Base-by-base conservation (phyloP, 768 basidiomycete species). In the Boletus bicolor region DNA sequence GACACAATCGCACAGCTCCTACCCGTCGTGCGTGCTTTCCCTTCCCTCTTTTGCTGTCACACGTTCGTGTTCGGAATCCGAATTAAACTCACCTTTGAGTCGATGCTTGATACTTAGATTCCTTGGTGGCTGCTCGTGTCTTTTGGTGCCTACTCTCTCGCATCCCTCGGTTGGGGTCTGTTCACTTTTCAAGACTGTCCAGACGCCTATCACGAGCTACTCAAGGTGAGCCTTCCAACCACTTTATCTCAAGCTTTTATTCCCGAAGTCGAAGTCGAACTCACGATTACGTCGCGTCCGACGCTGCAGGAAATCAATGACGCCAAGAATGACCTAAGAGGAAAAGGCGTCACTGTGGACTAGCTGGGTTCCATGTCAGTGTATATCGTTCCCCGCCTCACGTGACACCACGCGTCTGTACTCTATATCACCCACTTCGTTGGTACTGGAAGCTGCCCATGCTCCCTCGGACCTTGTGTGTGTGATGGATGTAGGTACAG, bases 81-180 rank as follows among this genome's bases (percentile, higher is more conserved):
- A 32, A 32, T 32, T 24, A 1, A n/a, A 15, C 42, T 43, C 11
- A 43, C 12, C 10, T 43, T 8, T 7, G 26, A 30, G 17, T 17
- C 5, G 26, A 30, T 44, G 8, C 7, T 30, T 30, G 28, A 30
- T 30, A 26, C n/a, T 11, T 19, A 91, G 89, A 69, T 91, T 32
- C 89, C 90, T 3, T 93, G 87, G 86, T 91, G 89, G 89, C 64
- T 89, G 9, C 79, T 92, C 12, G 85, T 92, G 2, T 76, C 85
- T 2, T 90, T 90, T 2, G 21, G 21, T 21, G 21, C 21, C 21
- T 21, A 21, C 21, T 21, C 21, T 2, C 21, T 21, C 21, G 21
- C 21, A 21, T 21, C 21, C 21, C 21, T 21, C 21, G 21, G 21
- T 21, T 82, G 82, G 79, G 90, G 89, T 2, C 65, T 91, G 42